These are phyloP conservation scores for Hygrocybe coccinea DNA, from an alignment of 768 basidiomycete species.

Conservation along the genomic window DNA sequence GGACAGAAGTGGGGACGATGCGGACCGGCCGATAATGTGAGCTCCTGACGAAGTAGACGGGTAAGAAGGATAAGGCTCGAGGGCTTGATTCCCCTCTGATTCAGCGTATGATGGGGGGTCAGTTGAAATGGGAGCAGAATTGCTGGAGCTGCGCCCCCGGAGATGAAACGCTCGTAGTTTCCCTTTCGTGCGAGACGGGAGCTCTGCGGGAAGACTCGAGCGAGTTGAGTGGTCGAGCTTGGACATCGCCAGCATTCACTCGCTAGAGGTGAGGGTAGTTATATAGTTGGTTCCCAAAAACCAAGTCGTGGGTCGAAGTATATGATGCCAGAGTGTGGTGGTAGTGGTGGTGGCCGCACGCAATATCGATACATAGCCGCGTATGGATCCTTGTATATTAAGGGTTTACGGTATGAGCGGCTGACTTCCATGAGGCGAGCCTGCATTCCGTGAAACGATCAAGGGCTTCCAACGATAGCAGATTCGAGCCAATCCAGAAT, in stretches of 20 bases:
- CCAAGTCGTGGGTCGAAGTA: not conserved
- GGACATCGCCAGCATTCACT: not conserved
- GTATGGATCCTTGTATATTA: not conserved
- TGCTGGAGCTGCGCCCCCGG: not conserved
- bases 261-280: not conserved
- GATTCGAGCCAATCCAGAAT: not conserved
- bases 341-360: not conserved
- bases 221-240: not conserved
- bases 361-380: not conserved
- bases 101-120: not conserved
- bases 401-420: slow-evolving; percentile 1
- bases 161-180: not conserved
- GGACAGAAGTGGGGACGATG: slow-evolving; percentile 26
- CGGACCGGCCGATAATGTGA: slow-evolving; percentile 20
- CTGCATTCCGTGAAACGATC: not conserved
- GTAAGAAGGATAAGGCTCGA: not conserved
- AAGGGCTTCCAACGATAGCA: not conserved
- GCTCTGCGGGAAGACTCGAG: not conserved
- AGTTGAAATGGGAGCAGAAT: not conserved
- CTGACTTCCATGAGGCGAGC: slow-evolving; percentile 8
- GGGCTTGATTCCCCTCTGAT: not conserved
- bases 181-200: not conserved
- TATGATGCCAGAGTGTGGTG: not conserved
- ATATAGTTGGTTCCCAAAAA: not conserved
- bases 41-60: not conserved